Conservation (phyloP, 257 asterid genomes). For the Salvia miltiorrhiza region DNA sequence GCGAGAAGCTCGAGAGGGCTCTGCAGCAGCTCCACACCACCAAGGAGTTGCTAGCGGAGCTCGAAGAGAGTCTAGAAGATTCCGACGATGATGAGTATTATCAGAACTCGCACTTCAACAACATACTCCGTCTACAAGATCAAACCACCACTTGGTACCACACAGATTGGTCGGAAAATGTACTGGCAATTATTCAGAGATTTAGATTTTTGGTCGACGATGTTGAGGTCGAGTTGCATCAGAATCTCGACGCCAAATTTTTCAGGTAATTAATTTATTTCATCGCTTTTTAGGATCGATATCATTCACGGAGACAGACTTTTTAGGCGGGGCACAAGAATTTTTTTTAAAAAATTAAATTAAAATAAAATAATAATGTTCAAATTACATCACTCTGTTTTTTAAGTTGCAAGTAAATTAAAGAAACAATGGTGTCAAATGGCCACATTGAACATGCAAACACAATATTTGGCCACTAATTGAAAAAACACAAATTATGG, state of each 20-base stretch:
- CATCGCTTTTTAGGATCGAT: no score
- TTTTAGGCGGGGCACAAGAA: no score
- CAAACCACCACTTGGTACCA: neutral
- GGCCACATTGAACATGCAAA: no score
- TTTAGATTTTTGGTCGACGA: slow-evolving; percentile 33
- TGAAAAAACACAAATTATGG: no score
- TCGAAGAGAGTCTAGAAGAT: slow-evolving; percentile 34
- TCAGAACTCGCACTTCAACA: neutral
- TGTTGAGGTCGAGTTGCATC: slow-evolving; percentile 37
- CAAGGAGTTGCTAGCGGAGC: slow-evolving; percentile 41
- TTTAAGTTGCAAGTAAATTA: no score
- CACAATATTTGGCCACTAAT: no score
- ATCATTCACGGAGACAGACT: no score
- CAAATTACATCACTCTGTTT: no score
- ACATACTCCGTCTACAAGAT: slow-evolving; percentile 8
- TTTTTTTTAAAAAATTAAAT: no score
- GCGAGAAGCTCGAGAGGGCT: slow-evolving; percentile 47
- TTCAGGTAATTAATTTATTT: slow-evolving; percentile 42
- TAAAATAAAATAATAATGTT: no score
- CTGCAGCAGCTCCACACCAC: slow-evolving; percentile 44
- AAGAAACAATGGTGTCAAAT: no score
- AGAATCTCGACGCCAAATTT: slow-evolving; percentile 39
- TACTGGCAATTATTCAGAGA: slow-evolving; percentile 21
- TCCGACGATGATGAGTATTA: slow-evolving; percentile 15
- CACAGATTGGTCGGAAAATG: slow-evolving; percentile 6